Evolutionary conservation across 1,284 basidiomycete species (phyloP).

Genomic region (Schizopora paradoxa): DNA sequence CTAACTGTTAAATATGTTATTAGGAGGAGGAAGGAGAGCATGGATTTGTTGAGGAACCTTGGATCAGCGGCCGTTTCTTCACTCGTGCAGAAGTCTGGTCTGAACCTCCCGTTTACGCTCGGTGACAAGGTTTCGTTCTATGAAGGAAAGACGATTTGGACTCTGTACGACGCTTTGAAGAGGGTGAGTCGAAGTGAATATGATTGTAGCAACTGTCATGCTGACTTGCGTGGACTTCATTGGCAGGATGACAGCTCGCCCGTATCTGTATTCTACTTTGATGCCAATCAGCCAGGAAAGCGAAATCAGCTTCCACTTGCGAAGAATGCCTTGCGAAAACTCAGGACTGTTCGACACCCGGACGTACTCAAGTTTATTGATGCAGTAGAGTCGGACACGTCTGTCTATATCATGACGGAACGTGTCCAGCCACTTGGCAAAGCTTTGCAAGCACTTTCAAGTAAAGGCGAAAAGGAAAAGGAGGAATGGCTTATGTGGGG

Average conservation of each 20-base stretch:
- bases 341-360: slow-evolving; percentile 90
- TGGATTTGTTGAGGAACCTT: slow-evolving; percentile 82
- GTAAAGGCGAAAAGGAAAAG: slow-evolving; percentile 55
- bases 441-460: slow-evolving; percentile 61
- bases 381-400: slow-evolving; percentile 81
- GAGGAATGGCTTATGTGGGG: slow-evolving; percentile 96
- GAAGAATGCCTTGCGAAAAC: slow-evolving; percentile 86
- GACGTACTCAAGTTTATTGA: slow-evolving; percentile 96
- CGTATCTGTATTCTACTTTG: slow-evolving; percentile 89
- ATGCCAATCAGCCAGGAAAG: slow-evolving; percentile 57
- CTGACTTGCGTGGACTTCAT: slow-evolving; percentile 1
- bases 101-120: slow-evolving; percentile 84
- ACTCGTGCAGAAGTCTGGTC: slow-evolving; percentile 84
- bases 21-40: too few species aligned
- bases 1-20: too few species aligned
- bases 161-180: slow-evolving; percentile 83
- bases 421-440: slow-evolving; percentile 74
- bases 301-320: slow-evolving; percentile 71
- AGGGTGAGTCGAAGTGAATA: slow-evolving; percentile 46
- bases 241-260: slow-evolving; percentile 78
- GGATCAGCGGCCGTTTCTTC: slow-evolving; percentile 85
- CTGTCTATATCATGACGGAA: slow-evolving; percentile 93
- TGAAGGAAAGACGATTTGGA: slow-evolving; percentile 73
- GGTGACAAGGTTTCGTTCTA: slow-evolving; percentile 69
- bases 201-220: too few species aligned